These are phyloP conservation scores for Skeletonema menzelii DNA, from an alignment of 108 stramenopile species.

Conservation along the genomic window DNA sequence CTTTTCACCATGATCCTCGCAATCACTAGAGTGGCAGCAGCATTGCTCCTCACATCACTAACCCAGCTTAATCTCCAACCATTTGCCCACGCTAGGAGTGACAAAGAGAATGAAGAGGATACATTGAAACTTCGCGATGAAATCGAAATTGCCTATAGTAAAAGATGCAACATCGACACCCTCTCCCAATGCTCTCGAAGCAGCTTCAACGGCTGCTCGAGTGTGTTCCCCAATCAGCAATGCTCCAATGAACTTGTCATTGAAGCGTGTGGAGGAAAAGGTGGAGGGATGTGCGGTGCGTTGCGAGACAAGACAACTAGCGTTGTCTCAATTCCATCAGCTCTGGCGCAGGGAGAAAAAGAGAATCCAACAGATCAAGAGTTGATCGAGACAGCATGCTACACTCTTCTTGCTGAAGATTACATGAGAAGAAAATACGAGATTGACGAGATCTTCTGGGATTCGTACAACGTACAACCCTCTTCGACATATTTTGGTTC, in stretches of 20 bases:
- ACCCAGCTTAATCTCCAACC: not conserved
- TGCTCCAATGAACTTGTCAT: conserved; percentile 8
- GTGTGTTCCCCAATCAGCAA: conserved; percentile 14
- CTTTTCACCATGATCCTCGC: not conserved
- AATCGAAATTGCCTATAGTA: conserved; percentile 9
- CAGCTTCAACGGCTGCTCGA: conserved; percentile 6
- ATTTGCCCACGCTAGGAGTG: not conserved
- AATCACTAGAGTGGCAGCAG: not conserved
- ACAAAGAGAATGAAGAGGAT: conserved; percentile 1
- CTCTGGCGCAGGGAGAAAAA: conserved; percentile 1
- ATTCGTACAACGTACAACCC: conserved; percentile 2
- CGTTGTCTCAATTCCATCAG: conserved; percentile 5
- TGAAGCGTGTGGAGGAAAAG: not conserved
- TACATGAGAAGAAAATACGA: conserved; percentile 21
- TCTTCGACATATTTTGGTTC: conserved; percentile 41
- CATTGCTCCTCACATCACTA: not conserved
- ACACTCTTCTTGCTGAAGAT: conserved; percentile 16
- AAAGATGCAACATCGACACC: conserved; percentile 8
- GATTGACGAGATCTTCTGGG: conserved; percentile 13
- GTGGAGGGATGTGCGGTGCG: conserved; percentile 2
- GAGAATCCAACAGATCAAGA: not conserved
- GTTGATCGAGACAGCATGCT: conserved; percentile 21
- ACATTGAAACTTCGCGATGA: conserved; percentile 19
- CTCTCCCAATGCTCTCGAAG: conserved; percentile 1
- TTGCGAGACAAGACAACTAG: conserved; percentile 12